Percentiles rank a stretch among this genome's conserved stretches.
These are phyloP conservation scores for Solanum verrucosum DNA, from an alignment of 257 asterid species.

Conservation along the genomic window DNA sequence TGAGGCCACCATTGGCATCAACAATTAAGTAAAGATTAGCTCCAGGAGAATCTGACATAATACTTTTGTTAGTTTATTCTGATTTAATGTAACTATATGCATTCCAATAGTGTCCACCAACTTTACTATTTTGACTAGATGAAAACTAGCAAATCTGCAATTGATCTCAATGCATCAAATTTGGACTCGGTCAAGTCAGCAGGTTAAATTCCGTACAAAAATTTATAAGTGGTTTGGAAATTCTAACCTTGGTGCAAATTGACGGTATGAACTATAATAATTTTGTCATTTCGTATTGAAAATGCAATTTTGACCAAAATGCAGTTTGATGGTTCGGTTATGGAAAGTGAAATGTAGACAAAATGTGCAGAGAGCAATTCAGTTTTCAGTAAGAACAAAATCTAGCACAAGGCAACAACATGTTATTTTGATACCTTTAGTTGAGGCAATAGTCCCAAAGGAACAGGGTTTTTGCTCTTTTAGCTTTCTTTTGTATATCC, in stretches of 20 bases:
- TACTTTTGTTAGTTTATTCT: not conserved
- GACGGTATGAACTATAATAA: not conserved
- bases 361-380: not conserved
- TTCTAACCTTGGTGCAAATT: not conserved
- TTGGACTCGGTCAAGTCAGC: not conserved
- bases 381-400: not conserved
- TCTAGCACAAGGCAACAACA: not conserved
- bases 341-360: not conserved
- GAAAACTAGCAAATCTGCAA: not conserved
- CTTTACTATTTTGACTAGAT: not conserved
- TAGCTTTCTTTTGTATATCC: conserved; percentile 73
- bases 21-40: conserved; percentile 46
- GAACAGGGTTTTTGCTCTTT: conserved; percentile 51
- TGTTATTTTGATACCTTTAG: not conserved
- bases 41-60: conserved; percentile 20
- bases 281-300: not conserved
- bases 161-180: not conserved
- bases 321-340: not conserved
- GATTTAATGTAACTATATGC: not conserved
- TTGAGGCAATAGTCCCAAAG: conserved; percentile 18
- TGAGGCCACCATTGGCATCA: conserved; percentile 90
- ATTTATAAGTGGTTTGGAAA: not conserved
- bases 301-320: not conserved
- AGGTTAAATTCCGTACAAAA: not conserved
- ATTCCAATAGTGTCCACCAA: not conserved